phyloP scores from a whole-genome alignment of 1,139 yeast species.

The Hanseniaspora sp. region DNA sequence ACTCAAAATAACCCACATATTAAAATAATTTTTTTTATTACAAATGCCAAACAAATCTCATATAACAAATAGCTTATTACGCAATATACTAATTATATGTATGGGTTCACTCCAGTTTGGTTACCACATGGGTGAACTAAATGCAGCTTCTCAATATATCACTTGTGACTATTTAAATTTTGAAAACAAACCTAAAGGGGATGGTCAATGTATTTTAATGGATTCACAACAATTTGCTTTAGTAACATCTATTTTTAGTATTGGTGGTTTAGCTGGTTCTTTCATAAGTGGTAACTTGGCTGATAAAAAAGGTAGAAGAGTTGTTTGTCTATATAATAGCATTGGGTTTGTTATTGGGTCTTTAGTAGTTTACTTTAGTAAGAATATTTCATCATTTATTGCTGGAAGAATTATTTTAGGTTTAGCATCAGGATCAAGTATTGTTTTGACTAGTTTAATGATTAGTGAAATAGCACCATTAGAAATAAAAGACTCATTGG shows the following conservation, averaged over 20 bases:
- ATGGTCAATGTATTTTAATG: slow-evolving; percentile 47
- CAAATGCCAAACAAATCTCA: not conserved
- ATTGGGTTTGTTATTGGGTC: slow-evolving; percentile 58
- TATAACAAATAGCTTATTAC: not conserved
- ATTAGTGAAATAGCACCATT: slow-evolving; percentile 72
- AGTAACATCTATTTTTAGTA: slow-evolving; percentile 70
- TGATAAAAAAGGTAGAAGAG: slow-evolving; percentile 54
- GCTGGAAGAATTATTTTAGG: slow-evolving; percentile 75
- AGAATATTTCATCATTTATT: slow-evolving; percentile 36
- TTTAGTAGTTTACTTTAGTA: slow-evolving; percentile 44
- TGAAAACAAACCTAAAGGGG: slow-evolving; percentile 20
- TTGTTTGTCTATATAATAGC: slow-evolving; percentile 47
- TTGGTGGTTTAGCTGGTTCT: slow-evolving; percentile 81
- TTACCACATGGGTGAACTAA: slow-evolving; percentile 77
- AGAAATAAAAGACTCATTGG: slow-evolving; percentile 59
- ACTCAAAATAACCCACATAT: no score
- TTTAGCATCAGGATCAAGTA: slow-evolving; percentile 73
- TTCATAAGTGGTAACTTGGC: slow-evolving; percentile 61
- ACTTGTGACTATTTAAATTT: slow-evolving; percentile 33
- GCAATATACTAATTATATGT: slow-evolving; percentile 39
- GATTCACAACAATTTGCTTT: slow-evolving; percentile 58
- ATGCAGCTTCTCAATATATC: slow-evolving; percentile 63
- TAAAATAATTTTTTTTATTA: no score
- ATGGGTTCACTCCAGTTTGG: slow-evolving; percentile 79
- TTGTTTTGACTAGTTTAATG: slow-evolving; percentile 73